A percentile compares a stretch with the other conserved stretches of the same genome.
Conservation (phyloP, 2,329 filamentous ascomycete genomes). For the Dothiorella sarmentorum region DNA sequence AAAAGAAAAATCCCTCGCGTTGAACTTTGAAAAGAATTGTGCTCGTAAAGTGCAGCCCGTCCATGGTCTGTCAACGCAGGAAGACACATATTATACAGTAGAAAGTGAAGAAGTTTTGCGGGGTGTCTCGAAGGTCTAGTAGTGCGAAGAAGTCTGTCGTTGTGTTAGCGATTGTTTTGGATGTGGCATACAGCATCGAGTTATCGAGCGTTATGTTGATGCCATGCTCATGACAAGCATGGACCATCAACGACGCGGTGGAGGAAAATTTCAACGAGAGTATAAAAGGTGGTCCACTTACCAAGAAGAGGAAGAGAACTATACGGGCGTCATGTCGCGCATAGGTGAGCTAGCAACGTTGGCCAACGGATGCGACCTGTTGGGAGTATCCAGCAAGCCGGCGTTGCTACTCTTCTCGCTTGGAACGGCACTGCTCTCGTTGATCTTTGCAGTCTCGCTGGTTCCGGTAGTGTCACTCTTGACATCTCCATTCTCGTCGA, state of each 20-base stretch:
- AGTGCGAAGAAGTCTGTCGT: not conserved
- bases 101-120: not conserved
- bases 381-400: constrained; percentile 39
- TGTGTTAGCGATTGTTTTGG: not conserved
- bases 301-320: not conserved
- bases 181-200: no score
- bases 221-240: no score
- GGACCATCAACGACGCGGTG: not conserved
- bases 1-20: not conserved
- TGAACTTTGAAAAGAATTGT: not conserved
- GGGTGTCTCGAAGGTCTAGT: not conserved
- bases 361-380: constrained; percentile 8
- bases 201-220: no score
- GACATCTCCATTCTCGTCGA: constrained; percentile 57
- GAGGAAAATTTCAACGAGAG: not conserved
- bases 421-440: constrained; percentile 55
- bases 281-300: not conserved
- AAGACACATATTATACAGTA: constrained; percentile 16
- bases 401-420: constrained; percentile 60
- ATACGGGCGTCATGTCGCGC: constrained; percentile 14
- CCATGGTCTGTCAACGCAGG: not conserved
- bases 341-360: constrained; percentile 12
- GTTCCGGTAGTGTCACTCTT: constrained; percentile 55
- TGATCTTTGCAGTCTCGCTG: constrained; percentile 56
- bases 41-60: no score